A percentile compares a stretch with the other conserved stretches of the same genome.
These are phyloP conservation scores for Suillus alpinus DNA, from an alignment of 768 basidiomycete genomes.

Conservation along the genomic window DNA sequence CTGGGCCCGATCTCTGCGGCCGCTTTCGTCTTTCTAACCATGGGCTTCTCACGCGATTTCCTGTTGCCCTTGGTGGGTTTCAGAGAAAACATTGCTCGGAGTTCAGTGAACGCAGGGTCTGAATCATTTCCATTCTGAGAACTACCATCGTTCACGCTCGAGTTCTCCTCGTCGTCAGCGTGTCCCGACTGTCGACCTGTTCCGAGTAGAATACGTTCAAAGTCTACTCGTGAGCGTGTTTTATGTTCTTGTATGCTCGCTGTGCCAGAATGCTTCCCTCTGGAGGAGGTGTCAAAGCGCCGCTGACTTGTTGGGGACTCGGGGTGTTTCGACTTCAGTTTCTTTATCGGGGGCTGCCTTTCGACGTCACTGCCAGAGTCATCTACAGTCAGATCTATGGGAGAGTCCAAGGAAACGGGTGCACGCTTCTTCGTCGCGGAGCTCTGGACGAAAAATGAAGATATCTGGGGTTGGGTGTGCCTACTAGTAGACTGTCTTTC, in stretches of 20 bases:
- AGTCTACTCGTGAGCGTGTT: constrained; percentile 34
- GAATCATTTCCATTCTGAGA: constrained; percentile 37
- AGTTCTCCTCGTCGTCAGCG: constrained; percentile 20
- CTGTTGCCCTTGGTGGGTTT: constrained; percentile 33
- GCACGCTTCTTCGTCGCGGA: constrained; percentile 27
- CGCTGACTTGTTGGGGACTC: constrained; percentile 36
- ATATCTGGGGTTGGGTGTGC: constrained; percentile 9
- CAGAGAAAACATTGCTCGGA: constrained; percentile 47
- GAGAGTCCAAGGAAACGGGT: constrained; percentile 16
- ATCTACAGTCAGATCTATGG: constrained; percentile 56
- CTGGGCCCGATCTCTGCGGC: constrained; percentile 56
- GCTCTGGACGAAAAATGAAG: constrained; percentile 2
- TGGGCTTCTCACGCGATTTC: constrained; percentile 30
- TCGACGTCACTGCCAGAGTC: constrained; percentile 24
- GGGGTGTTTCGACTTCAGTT: constrained; percentile 21
- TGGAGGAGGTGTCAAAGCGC: constrained; percentile 34
- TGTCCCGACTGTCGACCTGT: constrained; percentile 22
- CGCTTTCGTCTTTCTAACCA: constrained; percentile 30
- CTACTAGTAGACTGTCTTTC: not conserved
- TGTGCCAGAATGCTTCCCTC: not conserved
- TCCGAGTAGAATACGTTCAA: constrained; percentile 54
- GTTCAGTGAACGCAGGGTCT: constrained; percentile 44
- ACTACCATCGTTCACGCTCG: constrained; percentile 23
- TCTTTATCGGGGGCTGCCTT: constrained; percentile 27
- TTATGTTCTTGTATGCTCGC: constrained; percentile 45